Percentiles rank a stretch among this genome's conserved stretches.
Evolutionary conservation across 108 stramenopile genomes (phyloP).

Genomic region (Hondaea fermentalgiana): DNA sequence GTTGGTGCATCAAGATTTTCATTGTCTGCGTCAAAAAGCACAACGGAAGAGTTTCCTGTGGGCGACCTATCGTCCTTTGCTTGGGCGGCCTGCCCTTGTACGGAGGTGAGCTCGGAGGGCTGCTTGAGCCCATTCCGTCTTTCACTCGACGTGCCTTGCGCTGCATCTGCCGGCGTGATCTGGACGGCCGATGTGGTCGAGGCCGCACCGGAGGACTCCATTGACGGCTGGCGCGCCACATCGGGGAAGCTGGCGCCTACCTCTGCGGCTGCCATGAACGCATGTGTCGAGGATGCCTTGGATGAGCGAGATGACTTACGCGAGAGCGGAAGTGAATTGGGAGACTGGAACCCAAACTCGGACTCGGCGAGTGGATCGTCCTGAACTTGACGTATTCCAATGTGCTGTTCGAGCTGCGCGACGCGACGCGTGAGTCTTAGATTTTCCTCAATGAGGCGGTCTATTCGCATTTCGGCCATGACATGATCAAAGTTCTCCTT

Average conservation of each 20-base stretch:
- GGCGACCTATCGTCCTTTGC: neutral
- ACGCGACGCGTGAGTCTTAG: neutral
- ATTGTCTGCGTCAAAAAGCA: neutral
- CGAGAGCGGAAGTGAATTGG: neutral
- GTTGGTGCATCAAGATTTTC: no score
- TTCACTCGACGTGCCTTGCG: no score
- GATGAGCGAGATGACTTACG: neutral
- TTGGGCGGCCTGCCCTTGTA: neutral
- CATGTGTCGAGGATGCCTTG: neutral
- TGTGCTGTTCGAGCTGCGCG: neutral
- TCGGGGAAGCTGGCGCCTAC: neutral
- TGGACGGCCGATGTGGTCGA: neutral
- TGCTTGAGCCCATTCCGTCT: no score
- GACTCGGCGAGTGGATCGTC: neutral
- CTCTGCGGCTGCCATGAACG: neutral
- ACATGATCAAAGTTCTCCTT: neutral
- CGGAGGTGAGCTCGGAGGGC: no score
- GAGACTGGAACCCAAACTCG: neutral
- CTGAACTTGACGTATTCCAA: neutral
- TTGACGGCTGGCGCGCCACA: neutral
- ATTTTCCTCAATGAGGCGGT: neutral
- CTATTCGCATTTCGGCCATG: constrained; percentile 6
- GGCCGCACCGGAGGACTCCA: neutral
- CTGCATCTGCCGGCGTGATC: no score
- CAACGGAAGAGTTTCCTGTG: neutral